A percentile compares a stretch with the other conserved stretches of the same genome.
Evolutionary conservation across 108 stramenopile species (phyloP).

Genomic region (Fistulifera solaris): DNA sequence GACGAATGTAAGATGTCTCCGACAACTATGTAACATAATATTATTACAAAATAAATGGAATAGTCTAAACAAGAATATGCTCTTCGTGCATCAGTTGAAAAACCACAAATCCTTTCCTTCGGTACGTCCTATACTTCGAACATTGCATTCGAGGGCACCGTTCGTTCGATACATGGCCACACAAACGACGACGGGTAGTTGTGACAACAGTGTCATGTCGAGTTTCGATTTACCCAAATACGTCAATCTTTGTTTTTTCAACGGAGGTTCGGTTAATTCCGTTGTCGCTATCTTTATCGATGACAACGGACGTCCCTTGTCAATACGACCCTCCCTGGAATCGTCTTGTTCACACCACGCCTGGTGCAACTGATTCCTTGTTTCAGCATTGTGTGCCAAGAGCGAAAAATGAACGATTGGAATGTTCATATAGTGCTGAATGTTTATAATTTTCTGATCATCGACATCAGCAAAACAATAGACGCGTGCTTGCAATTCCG

Average conservation of each 20-base stretch:
- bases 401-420: constrained; percentile 82
- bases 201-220: constrained; percentile 10
- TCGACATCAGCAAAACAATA: constrained; percentile 82
- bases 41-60: too few species aligned
- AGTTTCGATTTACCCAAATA: neutral
- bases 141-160: constrained; percentile 77
- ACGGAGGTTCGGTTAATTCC: neutral
- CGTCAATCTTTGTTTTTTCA: constrained; percentile 1
- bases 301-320: constrained; percentile 26
- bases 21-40: too few species aligned
- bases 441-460: constrained; percentile 59
- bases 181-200: constrained; percentile 78
- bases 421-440: constrained; percentile 55
- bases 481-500: constrained; percentile 38
- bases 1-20: too few species aligned
- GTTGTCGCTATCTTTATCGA: too few species aligned
- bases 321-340: constrained; percentile 25
- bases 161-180: constrained; percentile 85
- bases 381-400: constrained; percentile 24
- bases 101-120: constrained; percentile 82
- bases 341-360: constrained; percentile 15
- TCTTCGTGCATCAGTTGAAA: too few species aligned
- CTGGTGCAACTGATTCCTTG: constrained; percentile 6
- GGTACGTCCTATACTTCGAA: constrained; percentile 44
- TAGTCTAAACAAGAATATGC: too few species aligned